These are phyloP conservation scores for Calonectria crousiana DNA, from an alignment of 2,329 filamentous ascomycete genomes.

Conservation along the genomic window DNA sequence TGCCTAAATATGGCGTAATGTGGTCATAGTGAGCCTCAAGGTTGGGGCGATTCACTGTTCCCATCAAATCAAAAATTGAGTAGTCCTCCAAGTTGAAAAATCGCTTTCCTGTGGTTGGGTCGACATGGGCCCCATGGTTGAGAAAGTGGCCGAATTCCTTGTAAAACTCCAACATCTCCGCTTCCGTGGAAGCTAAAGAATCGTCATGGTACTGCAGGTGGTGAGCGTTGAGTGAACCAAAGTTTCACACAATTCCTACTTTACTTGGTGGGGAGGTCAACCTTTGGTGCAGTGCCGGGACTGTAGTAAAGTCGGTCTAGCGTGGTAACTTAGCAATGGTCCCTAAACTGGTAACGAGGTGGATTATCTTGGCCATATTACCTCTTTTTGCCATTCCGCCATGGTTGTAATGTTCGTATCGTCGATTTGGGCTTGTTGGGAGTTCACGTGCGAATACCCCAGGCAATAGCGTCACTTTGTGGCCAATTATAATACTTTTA, in stretches of 20 bases:
- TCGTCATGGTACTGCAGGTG: neutral
- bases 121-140: neutral
- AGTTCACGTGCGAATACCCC: neutral
- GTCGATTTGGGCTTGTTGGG: too few relatives aligned
- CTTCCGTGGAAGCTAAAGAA: neutral
- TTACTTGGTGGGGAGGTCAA: neutral
- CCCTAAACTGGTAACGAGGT: neutral
- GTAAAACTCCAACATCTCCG: conserved; percentile 6
- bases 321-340: neutral
- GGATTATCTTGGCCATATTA: neutral
- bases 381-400: conserved; percentile 13
- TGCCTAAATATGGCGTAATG: conserved; percentile 13
- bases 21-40: conserved; percentile 8
- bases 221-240: neutral
- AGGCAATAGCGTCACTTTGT: too few relatives aligned
- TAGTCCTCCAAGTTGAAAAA: conserved; percentile 7
- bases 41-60: conserved; percentile 10
- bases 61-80: conserved; percentile 9
- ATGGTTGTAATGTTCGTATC: neutral
- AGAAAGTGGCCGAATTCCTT: conserved; percentile 9
- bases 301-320: conserved; percentile 7
- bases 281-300: neutral
- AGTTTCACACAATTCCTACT: neutral
- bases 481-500: neutral
- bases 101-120: neutral